Base-by-base conservation (phyloP, 2,329 filamentous ascomycete genomes). In the Cladosporium sp. region DNA sequence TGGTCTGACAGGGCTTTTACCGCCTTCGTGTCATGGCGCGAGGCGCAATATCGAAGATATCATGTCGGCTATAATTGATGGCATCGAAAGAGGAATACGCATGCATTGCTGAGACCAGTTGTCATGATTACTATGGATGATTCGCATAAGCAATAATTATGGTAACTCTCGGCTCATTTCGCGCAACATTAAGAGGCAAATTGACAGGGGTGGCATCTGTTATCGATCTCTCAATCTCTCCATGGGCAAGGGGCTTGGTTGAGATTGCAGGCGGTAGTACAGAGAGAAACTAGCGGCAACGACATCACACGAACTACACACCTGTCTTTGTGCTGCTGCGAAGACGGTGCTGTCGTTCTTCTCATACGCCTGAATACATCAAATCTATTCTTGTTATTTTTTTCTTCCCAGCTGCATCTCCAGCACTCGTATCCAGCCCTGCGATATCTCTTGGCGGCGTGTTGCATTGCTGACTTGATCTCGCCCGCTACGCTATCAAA, bases 181-280 rank as follows among this genome's bases (percentile, higher is more conserved):
- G 17, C 8, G 40, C 10, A n/a, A n/a, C n/a, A 15, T 4, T 15
- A 22, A 42, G 4, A 28, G 39, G 39, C 40, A 10, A 45, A 28
- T n/a, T 25, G 25, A 28, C 42, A 45, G 42, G 42, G 42, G 42
- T 45, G n/a, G n/a, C 42, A 17, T 3, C 5, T 28, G 28, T 25
- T 44, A 44, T n/a, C 40, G 24, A 24, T 20, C 7, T 40, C 17
- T 22, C 40, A 13, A 25, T 45, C 42, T 44, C 22, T 44, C 40
- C 6, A 22, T 45, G 42, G 42, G 42, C 42, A 45, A 45, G 42
- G 42, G 42, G 42, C 42, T 45, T 28, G 10, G 42, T 45, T 45
- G 42, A 45, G 42, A 45, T 45, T 45, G 42, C 42, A n/a, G 22
- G 42, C 42, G 42, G 42, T 45, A 45, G 24, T 25, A 45, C 42